Evolutionary conservation across 2,329 filamentous ascomycete species (phyloP).

Genomic region (Chaetothyriales sp.): DNA sequence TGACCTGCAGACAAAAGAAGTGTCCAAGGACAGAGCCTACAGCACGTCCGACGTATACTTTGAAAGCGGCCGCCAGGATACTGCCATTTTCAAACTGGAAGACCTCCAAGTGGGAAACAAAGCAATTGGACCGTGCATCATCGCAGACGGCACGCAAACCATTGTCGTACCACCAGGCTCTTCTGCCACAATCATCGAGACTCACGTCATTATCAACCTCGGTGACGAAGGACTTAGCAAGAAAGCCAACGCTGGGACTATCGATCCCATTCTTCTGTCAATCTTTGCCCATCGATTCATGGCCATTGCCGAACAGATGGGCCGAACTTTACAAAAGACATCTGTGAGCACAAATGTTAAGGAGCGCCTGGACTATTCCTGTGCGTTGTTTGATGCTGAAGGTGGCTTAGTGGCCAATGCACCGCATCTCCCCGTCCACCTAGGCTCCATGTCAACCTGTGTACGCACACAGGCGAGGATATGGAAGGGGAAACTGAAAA

Average conservation of each 20-base stretch:
- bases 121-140: slow-evolving; percentile 66
- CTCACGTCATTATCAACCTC: slow-evolving; percentile 80
- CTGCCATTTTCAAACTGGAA: slow-evolving; percentile 70
- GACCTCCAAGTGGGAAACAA: slow-evolving; percentile 59
- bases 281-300: slow-evolving; percentile 46
- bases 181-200: slow-evolving; percentile 63
- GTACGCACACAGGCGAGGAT: slow-evolving; percentile 63
- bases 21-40: slow-evolving; percentile 50
- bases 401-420: slow-evolving; percentile 64
- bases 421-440: slow-evolving; percentile 63
- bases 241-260: slow-evolving; percentile 17
- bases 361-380: slow-evolving; percentile 65
- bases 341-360: slow-evolving; percentile 58
- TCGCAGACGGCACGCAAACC: slow-evolving; percentile 64
- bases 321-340: slow-evolving; percentile 42
- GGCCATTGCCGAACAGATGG: slow-evolving; percentile 48
- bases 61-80: slow-evolving; percentile 62
- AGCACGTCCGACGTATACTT: slow-evolving; percentile 65
- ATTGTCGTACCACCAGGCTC: slow-evolving; percentile 75
- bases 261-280: slow-evolving; percentile 41
- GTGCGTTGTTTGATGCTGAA: slow-evolving; percentile 57
- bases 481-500: slow-evolving; percentile 64
- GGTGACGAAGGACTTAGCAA: slow-evolving; percentile 36
- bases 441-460: slow-evolving; percentile 69
- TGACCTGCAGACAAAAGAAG: slow-evolving; percentile 47